Evolutionary conservation across 176 grass and related monocot species (phyloP), one percentile per base, ranked within the genome.

Genomic region (Melocanna baccifera): DNA sequence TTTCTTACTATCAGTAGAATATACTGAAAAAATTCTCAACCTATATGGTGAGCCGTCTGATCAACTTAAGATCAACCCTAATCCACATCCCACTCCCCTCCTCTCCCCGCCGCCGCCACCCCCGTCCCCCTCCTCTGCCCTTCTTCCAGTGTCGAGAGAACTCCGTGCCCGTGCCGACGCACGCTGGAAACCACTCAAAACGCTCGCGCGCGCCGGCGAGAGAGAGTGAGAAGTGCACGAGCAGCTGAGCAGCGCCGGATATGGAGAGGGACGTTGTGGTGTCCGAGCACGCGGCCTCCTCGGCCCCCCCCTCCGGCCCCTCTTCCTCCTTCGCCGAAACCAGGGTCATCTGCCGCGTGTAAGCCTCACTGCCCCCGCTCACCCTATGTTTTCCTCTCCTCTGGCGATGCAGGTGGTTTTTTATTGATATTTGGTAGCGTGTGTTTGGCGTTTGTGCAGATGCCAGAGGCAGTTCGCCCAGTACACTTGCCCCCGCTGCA

Each of bases 391-490:
- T 74, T 75, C 67, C 26, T 16, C 43, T 26, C 7, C 61, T 42
- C 58, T 76, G 59, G 53, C 16, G n/a, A 26, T 25, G 37, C 28
- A 28, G 6, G 12, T 56, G 26, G n/a, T 13, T 74, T 51, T 28
- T 74, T 29, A 15, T 67, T 57, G 32, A 73, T 7, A 42, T 6
- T 55, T 26, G 43, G 67, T 81, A 39, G 78, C 5, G 40, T 18
- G 66, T 37, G 11, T 23, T 4, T 57, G 77, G n/a, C n/a, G 71
- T 71, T 74, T 11, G 70, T 91, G 58, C 76, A 98, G 96, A 88
- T 98, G 96, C 72, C 96, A 98, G 89, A 98, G 93, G 87, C 96
- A 98, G 83, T 98, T 98, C 80, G 81, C 96, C 12, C 92, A 95
- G 81, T 98, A 98, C 85, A 98, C 93, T 62, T 98, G 96, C 81